Evolutionary conservation across 2,329 filamentous ascomycete species (phyloP).

Genomic region (Aureobasidium sp.): DNA sequence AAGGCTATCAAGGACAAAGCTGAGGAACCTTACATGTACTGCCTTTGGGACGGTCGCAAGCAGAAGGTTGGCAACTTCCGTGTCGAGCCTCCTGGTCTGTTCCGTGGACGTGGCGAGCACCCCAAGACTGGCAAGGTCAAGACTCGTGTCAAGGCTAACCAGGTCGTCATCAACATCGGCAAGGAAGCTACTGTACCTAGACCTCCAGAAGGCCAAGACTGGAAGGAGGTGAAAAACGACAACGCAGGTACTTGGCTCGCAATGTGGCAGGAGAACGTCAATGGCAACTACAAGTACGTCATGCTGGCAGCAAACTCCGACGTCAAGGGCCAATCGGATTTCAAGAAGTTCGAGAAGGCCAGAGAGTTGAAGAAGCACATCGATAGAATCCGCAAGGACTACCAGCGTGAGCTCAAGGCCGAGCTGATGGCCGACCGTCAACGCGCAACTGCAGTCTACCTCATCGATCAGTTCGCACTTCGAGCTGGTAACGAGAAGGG

Average conservation of each 20-base stretch:
- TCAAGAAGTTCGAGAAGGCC: constrained; percentile 98
- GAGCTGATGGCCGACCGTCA: constrained; percentile 93
- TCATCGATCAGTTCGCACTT: constrained; percentile 93
- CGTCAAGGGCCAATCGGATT: constrained; percentile 94
- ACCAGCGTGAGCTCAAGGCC: constrained; percentile 76
- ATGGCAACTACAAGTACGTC: constrained; percentile 96
- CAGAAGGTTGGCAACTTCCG: constrained; percentile 98
- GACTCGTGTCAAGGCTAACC: constrained; percentile 79
- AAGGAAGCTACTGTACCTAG: constrained; percentile 77
- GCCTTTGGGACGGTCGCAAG: constrained; percentile 92
- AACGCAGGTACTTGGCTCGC: constrained; percentile 97
- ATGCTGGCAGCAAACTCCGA: constrained; percentile 97
- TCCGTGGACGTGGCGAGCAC: constrained; percentile 94
- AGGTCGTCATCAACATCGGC: constrained; percentile 97
- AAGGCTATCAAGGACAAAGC: constrained; percentile 79
- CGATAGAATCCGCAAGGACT: constrained; percentile 82
- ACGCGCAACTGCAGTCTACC: constrained; percentile 89
- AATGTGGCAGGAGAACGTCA: constrained; percentile 99
- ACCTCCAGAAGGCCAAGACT: constrained; percentile 81
- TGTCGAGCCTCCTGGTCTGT: constrained; percentile 90
- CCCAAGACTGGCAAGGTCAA: constrained; percentile 96
- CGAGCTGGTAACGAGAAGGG: constrained; percentile 99
- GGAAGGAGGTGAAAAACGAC: constrained; percentile 96
- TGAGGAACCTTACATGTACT: constrained; percentile 78
- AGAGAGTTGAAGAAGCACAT: constrained; percentile 96